A percentile compares a stretch with the other conserved stretches of the same genome.
Conservation (phyloP, 352 stramenopile genomes). For the Globisporangium apiculatum region DNA sequence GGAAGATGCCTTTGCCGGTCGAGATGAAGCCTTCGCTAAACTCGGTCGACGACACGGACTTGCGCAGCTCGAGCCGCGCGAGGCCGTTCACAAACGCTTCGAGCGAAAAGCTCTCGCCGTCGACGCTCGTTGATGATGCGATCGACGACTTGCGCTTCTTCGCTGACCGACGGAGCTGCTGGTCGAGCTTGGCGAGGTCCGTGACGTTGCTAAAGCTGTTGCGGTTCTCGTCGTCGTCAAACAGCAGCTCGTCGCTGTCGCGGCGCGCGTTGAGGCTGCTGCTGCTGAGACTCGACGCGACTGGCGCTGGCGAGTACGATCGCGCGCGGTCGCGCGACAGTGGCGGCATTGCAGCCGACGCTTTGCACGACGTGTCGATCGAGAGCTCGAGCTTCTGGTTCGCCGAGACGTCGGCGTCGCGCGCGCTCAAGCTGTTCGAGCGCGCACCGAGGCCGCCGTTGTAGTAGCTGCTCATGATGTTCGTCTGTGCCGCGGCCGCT, state of each 20-base stretch:
- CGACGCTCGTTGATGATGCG: constrained; percentile 31
- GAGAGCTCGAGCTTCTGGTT: constrained; percentile 12
- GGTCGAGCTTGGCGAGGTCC: constrained; percentile 11
- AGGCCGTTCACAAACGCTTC: constrained; percentile 33
- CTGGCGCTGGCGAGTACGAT: constrained; percentile 7
- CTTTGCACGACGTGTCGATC: constrained; percentile 9
- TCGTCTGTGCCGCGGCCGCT: constrained; percentile 18
- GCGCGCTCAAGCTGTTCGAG: neutral
- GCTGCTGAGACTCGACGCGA: neutral
- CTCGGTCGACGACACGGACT: constrained; percentile 42
- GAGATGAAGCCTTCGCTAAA: constrained; percentile 80
- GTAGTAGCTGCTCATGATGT: constrained; percentile 9
- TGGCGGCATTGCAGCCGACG: neutral
- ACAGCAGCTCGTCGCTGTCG: neutral
- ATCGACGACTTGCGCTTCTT: constrained; percentile 51
- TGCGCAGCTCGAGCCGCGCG: constrained; percentile 38
- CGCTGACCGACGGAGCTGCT: constrained; percentile 5
- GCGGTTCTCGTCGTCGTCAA: constrained; percentile 7
- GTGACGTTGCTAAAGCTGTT: constrained; percentile 4
- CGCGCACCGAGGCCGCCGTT: neutral
- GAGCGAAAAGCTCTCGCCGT: constrained; percentile 37
- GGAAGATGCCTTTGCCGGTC: constrained; percentile 82
- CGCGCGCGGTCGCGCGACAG: constrained; percentile 8
- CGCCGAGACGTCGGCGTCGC: constrained; percentile 4
- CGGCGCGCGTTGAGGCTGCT: neutral